A percentile compares a stretch with the other conserved stretches of the same genome.
phyloP scores from a whole-genome alignment of 257 asterid genomes.

The Forsythia suspensa region DNA sequence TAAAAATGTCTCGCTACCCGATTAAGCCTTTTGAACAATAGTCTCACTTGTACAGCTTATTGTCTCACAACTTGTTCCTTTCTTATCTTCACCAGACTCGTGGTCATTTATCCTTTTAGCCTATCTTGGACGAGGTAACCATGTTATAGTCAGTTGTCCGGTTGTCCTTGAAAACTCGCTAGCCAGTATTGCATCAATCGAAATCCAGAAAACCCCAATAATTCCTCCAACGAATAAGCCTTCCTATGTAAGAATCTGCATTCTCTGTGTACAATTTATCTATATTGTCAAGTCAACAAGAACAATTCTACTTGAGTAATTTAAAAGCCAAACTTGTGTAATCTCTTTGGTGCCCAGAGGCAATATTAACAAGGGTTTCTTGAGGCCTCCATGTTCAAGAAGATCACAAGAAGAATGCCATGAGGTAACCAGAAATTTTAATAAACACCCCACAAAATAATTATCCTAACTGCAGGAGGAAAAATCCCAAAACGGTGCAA shows the following conservation, averaged over 20 bases:
- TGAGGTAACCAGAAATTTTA: background rate
- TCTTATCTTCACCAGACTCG: background rate
- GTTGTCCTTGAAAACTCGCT: background rate
- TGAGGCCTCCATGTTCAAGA: background rate
- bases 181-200: background rate
- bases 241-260: background rate
- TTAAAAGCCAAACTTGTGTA: background rate
- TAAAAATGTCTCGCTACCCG: too few species aligned
- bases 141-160: background rate
- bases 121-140: slow-evolving; percentile 1
- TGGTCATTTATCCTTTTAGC: background rate
- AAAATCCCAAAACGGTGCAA: background rate
- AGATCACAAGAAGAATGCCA: background rate
- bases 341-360: background rate
- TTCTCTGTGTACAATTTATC: background rate
- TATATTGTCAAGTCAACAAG: background rate
- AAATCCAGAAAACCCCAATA: background rate
- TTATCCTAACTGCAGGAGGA: background rate
- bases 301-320: background rate
- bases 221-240: background rate
- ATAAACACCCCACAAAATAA: background rate
- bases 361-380: background rate
- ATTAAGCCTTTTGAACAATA: too few species aligned
- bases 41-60: background rate
- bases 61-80: background rate